Evolutionary conservation across 495 filamentous ascomycete species (phyloP), one percentile per base, ranked within the genome.

Genomic region (Articulospora tetracladia): DNA sequence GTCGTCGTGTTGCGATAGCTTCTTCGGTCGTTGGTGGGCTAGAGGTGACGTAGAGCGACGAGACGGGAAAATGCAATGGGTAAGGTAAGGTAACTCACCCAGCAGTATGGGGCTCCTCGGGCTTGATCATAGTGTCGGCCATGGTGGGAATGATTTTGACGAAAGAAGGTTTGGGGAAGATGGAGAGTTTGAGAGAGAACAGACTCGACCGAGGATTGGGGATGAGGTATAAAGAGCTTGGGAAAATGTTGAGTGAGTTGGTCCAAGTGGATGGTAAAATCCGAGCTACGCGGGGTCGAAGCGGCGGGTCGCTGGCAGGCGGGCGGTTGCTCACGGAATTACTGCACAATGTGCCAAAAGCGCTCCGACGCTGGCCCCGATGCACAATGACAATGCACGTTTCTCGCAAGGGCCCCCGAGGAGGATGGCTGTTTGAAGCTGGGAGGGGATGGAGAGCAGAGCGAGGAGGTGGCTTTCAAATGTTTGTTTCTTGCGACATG

Each of bases 71-170:
- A 63, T 44, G 15, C 30, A 34, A 34, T 34, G 30, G 7, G 24
- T 12, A n/a, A n/a, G n/a, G n/a, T n/a, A n/a, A 1, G 25, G 62
- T 55, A 44, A 86, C 86, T 82, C 73, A 90, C 87, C 84, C 84
- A 77, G 83, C 80, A 72, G 76, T 81, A 58, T 77, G 74, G 64
- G 79, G 76, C 58, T 82, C 82, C 62, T 87, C 83, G 44, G 78
- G 71, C 67, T 84, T 81, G 64, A 85, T 80, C 69, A 87, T 77
- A 39, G 84, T 84, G 73, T 82, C 79, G 53, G 86, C 73, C 86
- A 89, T 89, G 41, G 13, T 36, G 19, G 11, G 30, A 24, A 34
- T 55, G 30, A 19, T 10, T 32, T 22, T 3, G 23, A 19, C 4
- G 48, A 27, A 17, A 39, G 57, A 47, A 48, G 23, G 11, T 26